A percentile compares a stretch with the other conserved stretches of the same genome.
These are phyloP conservation scores for Aspergillus sp. DNA, from an alignment of 2,329 filamentous ascomycete genomes.

Conservation along the genomic window DNA sequence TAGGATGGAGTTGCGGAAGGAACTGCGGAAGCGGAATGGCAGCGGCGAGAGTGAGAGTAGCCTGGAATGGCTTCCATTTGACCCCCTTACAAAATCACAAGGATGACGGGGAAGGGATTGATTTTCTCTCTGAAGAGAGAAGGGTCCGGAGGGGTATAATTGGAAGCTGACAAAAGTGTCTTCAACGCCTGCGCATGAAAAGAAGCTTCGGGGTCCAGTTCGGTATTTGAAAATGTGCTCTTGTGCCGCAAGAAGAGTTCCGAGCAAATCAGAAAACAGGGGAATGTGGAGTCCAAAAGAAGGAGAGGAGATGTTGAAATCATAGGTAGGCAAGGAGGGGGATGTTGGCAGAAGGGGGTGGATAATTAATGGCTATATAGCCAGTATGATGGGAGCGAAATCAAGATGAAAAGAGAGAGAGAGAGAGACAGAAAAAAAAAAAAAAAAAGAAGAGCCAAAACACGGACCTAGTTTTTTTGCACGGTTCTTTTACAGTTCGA, in stretches of 20 bases:
- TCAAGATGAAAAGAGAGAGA: background rate
- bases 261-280: background rate
- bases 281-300: background rate
- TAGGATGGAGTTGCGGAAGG: background rate
- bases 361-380: constrained; percentile 6
- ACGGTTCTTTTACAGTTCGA: constrained; percentile 3
- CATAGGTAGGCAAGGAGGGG: background rate
- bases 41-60: background rate
- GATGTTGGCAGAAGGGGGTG: background rate
- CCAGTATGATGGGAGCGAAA: background rate
- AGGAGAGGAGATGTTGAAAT: background rate
- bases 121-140: background rate
- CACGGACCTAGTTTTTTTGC: constrained; percentile 6
- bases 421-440: background rate
- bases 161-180: background rate
- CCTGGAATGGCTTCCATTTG: background rate
- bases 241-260: background rate
- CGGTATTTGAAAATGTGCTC: background rate
- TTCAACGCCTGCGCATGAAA: background rate
- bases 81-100: constrained; percentile 6
- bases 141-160: background rate
- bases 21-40: background rate
- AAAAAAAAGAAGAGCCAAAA: constrained; percentile 4
- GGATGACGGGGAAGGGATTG: background rate
- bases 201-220: background rate